Evolutionary conservation across 1,284 basidiomycete genomes (phyloP).

Genomic region (Peniophora sp.): DNA sequence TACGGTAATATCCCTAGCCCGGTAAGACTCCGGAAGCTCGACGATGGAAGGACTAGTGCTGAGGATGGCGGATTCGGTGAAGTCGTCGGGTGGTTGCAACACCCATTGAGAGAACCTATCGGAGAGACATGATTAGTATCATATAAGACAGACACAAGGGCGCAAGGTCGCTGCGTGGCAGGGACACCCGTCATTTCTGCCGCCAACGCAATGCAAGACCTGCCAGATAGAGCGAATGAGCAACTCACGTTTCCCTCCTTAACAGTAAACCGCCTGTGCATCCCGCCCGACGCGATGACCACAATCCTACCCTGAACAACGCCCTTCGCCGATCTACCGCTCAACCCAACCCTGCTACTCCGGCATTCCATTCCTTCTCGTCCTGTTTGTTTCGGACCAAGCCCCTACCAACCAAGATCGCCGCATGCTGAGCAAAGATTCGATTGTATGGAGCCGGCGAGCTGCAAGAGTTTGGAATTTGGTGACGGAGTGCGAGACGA

Average conservation of each 20-base stretch:
- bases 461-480: conserved; percentile 9
- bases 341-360: conserved; percentile 62
- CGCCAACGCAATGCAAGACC: too few species aligned
- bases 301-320: conserved; percentile 72
- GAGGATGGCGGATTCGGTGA: conserved; percentile 67
- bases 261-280: conserved; percentile 82
- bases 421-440: conserved; percentile 82
- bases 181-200: too few species aligned
- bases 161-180: too few species aligned
- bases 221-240: too few species aligned
- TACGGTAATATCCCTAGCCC: conserved; percentile 75
- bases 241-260: conserved; percentile 75
- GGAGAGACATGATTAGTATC: too few species aligned
- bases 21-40: conserved; percentile 69
- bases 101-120: conserved; percentile 84
- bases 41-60: conserved; percentile 71
- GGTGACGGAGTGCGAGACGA: conserved; percentile 10
- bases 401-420: conserved; percentile 85
- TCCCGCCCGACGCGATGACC: conserved; percentile 69
- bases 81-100: conserved; percentile 55
- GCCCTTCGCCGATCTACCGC: conserved; percentile 49
- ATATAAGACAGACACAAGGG: too few species aligned
- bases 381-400: conserved; percentile 63
- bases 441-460: conserved; percentile 54
- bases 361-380: conserved; percentile 67